Evolutionary conservation across 2,329 filamentous ascomycete species (phyloP), one percentile per base, ranked within the genome.

Genomic region (Pseudopyrenochaeta lycopersici): DNA sequence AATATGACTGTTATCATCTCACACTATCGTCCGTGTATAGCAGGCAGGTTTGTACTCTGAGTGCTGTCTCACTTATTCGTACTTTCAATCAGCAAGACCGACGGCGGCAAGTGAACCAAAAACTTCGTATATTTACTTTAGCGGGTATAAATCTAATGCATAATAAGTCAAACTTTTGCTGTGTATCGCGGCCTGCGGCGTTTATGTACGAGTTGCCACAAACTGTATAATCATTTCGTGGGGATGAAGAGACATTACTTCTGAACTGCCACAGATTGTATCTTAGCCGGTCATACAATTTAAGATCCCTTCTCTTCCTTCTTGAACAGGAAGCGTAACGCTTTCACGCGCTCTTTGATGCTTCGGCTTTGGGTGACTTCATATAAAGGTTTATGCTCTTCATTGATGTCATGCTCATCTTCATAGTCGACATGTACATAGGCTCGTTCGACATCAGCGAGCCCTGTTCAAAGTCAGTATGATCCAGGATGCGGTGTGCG

Each of bases 371-470:
- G 60, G 2, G 69, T 73, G 18, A 67, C 62, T 46, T 75, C 71
- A 38, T 76, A 75, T 9, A 77, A 52, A 1, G 74, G 73, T 50
- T 77, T 77, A 50, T 77, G 74, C 56, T 77, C 74, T 33, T 77
- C 74, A 14, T 72, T 60, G 36, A 74, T 70, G 46, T 75, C 72
- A 54, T 77, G 74, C 12, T 74, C 70, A 36, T 74, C 58, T 44
- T 77, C 74, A 43, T 82, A 82, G 59, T 82, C 81, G 43, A 81
- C 71, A 64, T 83, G 80, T 2, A 82, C 80, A 62, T 81, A 83
- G 1, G 80, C 80, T 18, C 80, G 74, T 75, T 61, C 74, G 10
- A 77, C 74, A 52, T 75, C 70, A 12, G 72, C 71, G 40, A 77
- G 71, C 21, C 72, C 72, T 72, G 31, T 33, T 21, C 27, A 14